These are phyloP conservation scores for Trichoderma guizhouense DNA, from an alignment of 2,329 filamentous ascomycete species.

Conservation along the genomic window DNA sequence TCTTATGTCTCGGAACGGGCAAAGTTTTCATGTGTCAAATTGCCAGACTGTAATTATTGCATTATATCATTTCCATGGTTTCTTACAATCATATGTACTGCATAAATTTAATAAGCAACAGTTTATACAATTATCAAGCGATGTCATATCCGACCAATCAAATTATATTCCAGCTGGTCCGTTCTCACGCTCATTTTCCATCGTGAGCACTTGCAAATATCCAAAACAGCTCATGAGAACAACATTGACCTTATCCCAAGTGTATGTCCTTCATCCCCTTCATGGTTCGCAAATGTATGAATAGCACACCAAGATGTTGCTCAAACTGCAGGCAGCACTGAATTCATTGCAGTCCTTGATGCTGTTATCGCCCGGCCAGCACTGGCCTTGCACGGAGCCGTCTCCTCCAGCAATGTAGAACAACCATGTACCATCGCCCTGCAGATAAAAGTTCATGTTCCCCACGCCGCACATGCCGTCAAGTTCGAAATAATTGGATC, in stretches of 20 bases:
- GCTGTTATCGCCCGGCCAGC: background rate
- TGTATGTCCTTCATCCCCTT: background rate
- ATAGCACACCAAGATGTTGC: conserved; percentile 2
- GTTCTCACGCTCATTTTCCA: background rate
- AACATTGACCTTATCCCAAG: background rate
- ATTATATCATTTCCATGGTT: background rate
- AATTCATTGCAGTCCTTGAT: background rate
- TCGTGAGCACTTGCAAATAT: background rate
- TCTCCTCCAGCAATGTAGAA: conserved; percentile 3
- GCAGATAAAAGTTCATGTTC: conserved; percentile 6
- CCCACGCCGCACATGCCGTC: conserved; percentile 1
- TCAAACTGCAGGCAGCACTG: background rate
- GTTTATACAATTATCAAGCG: background rate
- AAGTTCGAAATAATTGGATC: conserved; percentile 1
- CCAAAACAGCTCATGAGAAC: background rate
- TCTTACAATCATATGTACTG: background rate
- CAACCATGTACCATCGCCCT: background rate
- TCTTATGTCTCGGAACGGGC: too few species aligned
- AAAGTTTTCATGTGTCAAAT: background rate
- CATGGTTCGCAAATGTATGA: conserved; percentile 4
- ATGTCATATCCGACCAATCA: background rate
- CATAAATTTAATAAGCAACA: background rate
- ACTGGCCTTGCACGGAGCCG: background rate
- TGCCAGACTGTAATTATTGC: background rate
- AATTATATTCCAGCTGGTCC: background rate